phyloP scores from a whole-genome alignment of 345 rosid genomes.

The Nephelium lappaceum region DNA sequence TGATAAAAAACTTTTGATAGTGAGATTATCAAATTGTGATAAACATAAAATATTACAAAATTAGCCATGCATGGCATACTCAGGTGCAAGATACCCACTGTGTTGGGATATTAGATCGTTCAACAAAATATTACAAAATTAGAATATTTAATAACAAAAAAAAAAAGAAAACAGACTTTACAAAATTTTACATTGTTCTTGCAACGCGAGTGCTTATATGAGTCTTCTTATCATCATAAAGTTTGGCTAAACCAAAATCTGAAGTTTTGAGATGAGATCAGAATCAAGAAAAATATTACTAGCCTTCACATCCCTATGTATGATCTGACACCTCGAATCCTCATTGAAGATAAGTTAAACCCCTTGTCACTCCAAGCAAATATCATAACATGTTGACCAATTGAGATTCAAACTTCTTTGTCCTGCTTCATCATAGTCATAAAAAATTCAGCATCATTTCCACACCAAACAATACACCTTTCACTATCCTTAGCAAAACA shows the following conservation, averaged over 20 bases:
- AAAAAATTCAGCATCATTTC: too few species aligned
- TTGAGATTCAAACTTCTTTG: too few species aligned
- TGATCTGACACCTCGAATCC: too few species aligned
- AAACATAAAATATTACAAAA: too few species aligned
- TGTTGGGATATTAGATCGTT: too few species aligned
- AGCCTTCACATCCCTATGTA: constrained; percentile 64
- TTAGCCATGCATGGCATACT: constrained; percentile 76
- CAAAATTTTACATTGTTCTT: constrained; percentile 48
- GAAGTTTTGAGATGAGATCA: constrained; percentile 53
- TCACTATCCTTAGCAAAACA: too few species aligned
- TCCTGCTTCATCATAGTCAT: constrained; percentile 30
- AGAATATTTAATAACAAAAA: too few species aligned
- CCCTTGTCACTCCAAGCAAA: constrained; percentile 52
- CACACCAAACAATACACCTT: too few species aligned
- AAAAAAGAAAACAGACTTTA: too few species aligned
- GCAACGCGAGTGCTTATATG: constrained; percentile 64
- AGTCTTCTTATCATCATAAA: constrained; percentile 52
- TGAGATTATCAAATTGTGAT: too few species aligned
- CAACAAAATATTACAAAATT: too few species aligned
- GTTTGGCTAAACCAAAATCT: constrained; percentile 68
- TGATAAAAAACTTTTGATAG: too few species aligned
- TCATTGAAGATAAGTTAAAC: constrained; percentile 59
- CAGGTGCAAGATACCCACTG: constrained; percentile 83
- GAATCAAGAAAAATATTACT: constrained; percentile 59
- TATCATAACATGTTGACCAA: constrained; percentile 45